A percentile compares a stretch with the other conserved stretches of the same genome.
Conservation (phyloP, 306 rosid species). For the Ormosia semicastrata region DNA sequence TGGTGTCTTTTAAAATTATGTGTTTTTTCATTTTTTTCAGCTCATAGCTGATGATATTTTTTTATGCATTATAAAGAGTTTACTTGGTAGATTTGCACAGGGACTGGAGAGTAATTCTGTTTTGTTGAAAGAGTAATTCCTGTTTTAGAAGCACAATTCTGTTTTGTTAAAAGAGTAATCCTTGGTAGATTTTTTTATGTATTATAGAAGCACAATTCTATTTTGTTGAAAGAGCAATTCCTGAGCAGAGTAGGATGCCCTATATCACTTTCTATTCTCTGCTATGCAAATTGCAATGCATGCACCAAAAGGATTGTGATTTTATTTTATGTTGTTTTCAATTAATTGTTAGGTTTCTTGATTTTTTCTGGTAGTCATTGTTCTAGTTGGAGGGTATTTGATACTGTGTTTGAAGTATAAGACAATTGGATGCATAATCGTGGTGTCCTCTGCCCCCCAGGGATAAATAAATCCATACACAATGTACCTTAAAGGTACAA, state of each 20-base stretch:
- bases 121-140: too few relatives aligned
- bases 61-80: too few relatives aligned
- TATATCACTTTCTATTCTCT: not conserved
- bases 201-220: not conserved
- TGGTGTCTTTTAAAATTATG: too few relatives aligned
- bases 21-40: too few relatives aligned
- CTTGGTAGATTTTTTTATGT: too few relatives aligned
- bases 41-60: too few relatives aligned
- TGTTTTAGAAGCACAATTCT: too few relatives aligned
- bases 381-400: not conserved
- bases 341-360: not conserved
- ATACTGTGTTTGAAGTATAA: not conserved
- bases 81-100: too few relatives aligned
- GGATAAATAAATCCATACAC: constrained; percentile 18
- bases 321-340: not conserved
- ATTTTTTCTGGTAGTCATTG: not conserved
- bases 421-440: not conserved
- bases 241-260: not conserved
- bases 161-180: too few relatives aligned
- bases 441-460: not conserved
- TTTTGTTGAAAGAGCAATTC: not conserved
- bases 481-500: not conserved
- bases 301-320: not conserved
- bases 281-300: not conserved
- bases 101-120: too few relatives aligned